These are phyloP conservation scores for Candida xyloterini DNA, from an alignment of 805 yeast genomes.

Conservation along the genomic window DNA sequence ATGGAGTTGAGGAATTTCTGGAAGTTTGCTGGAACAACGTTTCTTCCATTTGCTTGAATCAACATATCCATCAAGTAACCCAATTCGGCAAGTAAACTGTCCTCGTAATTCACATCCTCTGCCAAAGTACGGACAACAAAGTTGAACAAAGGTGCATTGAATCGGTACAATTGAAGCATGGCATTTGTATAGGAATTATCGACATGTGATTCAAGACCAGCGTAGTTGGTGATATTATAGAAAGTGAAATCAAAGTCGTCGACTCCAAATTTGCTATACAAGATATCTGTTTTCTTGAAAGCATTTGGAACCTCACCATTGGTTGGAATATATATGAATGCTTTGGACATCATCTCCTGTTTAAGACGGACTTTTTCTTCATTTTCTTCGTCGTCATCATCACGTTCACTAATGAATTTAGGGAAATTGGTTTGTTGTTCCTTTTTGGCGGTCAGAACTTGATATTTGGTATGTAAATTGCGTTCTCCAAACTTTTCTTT, in stretches of 20 bases:
- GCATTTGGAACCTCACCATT: slow-evolving; percentile 63
- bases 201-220: slow-evolving; percentile 89
- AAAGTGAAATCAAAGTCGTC: slow-evolving; percentile 89
- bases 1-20: slow-evolving; percentile 47
- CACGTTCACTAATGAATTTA: slow-evolving; percentile 61
- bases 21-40: slow-evolving; percentile 81
- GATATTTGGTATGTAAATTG: slow-evolving; percentile 44
- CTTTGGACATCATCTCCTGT: slow-evolving; percentile 17
- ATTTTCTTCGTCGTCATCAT: slow-evolving; percentile 30
- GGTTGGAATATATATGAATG: slow-evolving; percentile 32
- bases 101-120: slow-evolving; percentile 44
- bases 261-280: slow-evolving; percentile 87
- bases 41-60: slow-evolving; percentile 70
- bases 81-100: slow-evolving; percentile 68
- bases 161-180: slow-evolving; percentile 73
- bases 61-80: slow-evolving; percentile 94
- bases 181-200: slow-evolving; percentile 79
- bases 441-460: slow-evolving; percentile 33
- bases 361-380: slow-evolving; percentile 23
- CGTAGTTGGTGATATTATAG: slow-evolving; percentile 67
- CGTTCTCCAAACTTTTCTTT: slow-evolving; percentile 54
- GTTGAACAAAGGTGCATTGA: slow-evolving; percentile 71
- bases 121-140: slow-evolving; percentile 55
- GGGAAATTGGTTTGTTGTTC: slow-evolving; percentile 34
- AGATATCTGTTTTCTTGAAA: slow-evolving; percentile 68